Base-by-base conservation (phyloP, 495 filamentous ascomycete genomes). In the Cercophora samala region DNA sequence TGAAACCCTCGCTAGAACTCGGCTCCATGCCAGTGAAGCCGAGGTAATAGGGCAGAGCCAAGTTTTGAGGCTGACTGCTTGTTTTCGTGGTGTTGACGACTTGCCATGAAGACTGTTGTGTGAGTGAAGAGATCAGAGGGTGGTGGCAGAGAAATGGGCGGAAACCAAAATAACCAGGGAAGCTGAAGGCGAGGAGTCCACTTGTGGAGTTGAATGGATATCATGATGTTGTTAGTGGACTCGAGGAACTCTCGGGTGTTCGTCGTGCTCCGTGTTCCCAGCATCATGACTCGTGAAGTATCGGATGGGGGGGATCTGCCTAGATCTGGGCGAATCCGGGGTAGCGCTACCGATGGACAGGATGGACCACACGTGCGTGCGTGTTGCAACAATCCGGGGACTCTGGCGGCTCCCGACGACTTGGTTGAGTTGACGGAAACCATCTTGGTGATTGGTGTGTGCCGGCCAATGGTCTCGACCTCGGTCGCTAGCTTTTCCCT, bases 41-140 rank as follows among this genome's bases (percentile, higher is more conserved):
- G 53, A 56, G 53, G 53, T 23, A 56, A 21, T 23, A 56, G 22
- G 53, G 22, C 53, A 56, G 22, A 56, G n/a, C 53, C n/a, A 56
- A 56, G 53, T 18, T 21, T 56, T 56, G 53, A 56, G 53, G 53
- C 53, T 56, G 15, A 56, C 53, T 11, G 53, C 19, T 56, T 9
- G 17, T 46, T 46, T 46, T 46, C 37, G 37, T 46, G 8, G 37
- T 8, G 15, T 46, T 56, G 53, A 56, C 19, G 53, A 56, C 22
- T 8, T 56, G 6, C 15, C 13, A 9, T 13, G 37, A 46, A 46
- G 19, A 54, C 4, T 15, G 19, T 54, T 19, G n/a, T n/a, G n/a
- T n/a, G n/a, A n/a, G n/a, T n/a, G n/a, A n/a, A n/a, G n/a, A n/a
- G n/a, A n/a, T n/a, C n/a, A n/a, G n/a, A n/a, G n/a, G n/a, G n/a